These are phyloP conservation scores for Cercophora sp. DNA, from an alignment of 495 filamentous ascomycete genomes.

Conservation along the genomic window DNA sequence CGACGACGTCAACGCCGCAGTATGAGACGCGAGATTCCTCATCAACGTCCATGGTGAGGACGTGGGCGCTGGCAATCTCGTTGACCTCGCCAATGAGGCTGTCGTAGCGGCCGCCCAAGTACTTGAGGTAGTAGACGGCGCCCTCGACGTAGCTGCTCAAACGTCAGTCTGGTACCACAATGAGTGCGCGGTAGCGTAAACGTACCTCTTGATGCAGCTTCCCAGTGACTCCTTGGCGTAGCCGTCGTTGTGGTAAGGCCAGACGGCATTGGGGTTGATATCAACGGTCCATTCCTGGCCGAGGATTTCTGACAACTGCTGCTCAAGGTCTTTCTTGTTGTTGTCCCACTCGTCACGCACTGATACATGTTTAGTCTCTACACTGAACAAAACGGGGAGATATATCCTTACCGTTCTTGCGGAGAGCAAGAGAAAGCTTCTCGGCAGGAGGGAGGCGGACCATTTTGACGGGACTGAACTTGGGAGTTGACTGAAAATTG, in stretches of 20 bases:
- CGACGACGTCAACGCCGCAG: constrained; percentile 41
- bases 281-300: constrained; percentile 47
- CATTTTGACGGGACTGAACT: constrained; percentile 35
- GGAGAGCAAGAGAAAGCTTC: constrained; percentile 51
- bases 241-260: constrained; percentile 44
- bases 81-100: constrained; percentile 45
- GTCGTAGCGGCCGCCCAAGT: constrained; percentile 30
- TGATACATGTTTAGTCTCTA: constrained; percentile 15
- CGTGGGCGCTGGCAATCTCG: constrained; percentile 38
- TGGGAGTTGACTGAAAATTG: not conserved
- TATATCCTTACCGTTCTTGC: constrained; percentile 48
- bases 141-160: constrained; percentile 39
- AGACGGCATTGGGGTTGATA: constrained; percentile 43
- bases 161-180: not conserved
- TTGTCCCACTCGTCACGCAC: constrained; percentile 53
- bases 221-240: constrained; percentile 46
- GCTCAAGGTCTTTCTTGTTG: constrained; percentile 41
- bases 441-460: constrained; percentile 38
- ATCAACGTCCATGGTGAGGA: constrained; percentile 45
- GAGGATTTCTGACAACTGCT: constrained; percentile 38
- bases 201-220: constrained; percentile 41
- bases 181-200: not conserved
- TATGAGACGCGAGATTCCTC: constrained; percentile 39
- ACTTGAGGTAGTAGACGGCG: constrained; percentile 38
- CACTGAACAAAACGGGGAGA: not conserved